Evolutionary conservation across 129 eudicot species (phyloP).

Genomic region (Flaveria linearis): DNA sequence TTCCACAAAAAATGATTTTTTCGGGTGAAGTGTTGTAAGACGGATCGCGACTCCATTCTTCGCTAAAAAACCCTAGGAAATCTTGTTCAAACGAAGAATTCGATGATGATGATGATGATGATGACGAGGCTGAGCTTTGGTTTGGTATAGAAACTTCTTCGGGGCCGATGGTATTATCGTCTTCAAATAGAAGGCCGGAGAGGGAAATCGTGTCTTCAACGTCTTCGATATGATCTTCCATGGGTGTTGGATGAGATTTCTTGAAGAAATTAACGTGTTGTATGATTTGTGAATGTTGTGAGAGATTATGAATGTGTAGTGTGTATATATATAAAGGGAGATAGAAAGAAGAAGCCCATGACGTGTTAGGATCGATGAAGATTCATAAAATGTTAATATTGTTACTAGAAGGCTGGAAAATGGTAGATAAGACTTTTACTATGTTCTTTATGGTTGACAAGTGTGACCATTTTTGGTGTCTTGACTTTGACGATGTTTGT

Average conservation of each 20-base stretch:
- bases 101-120: conserved; percentile 18
- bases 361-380: conserved; percentile 12
- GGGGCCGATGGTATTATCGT: not conserved
- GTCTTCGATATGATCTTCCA: conserved; percentile 18
- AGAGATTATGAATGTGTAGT: conserved; percentile 2
- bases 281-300: conserved; percentile 16
- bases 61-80: conserved; percentile 34
- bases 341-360: not conserved
- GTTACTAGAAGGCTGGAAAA: conserved; percentile 8
- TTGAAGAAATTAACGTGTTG: conserved; percentile 1
- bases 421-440: not conserved
- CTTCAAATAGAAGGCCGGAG: conserved; percentile 21
- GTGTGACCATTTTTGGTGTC: not conserved
- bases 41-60: conserved; percentile 29
- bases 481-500: conserved; percentile 6
- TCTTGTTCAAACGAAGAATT: conserved; percentile 31
- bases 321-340: not conserved
- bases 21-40: conserved; percentile 26
- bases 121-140: conserved; percentile 4
- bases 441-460: not conserved
- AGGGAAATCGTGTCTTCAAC: conserved; percentile 31
- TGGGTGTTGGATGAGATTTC: not conserved
- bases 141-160: conserved; percentile 1
- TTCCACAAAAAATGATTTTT: conserved; percentile 23
- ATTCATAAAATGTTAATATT: not conserved